Base-by-base conservation (phyloP, 805 yeast genomes). In the Wickerhamomyces bisporus region DNA sequence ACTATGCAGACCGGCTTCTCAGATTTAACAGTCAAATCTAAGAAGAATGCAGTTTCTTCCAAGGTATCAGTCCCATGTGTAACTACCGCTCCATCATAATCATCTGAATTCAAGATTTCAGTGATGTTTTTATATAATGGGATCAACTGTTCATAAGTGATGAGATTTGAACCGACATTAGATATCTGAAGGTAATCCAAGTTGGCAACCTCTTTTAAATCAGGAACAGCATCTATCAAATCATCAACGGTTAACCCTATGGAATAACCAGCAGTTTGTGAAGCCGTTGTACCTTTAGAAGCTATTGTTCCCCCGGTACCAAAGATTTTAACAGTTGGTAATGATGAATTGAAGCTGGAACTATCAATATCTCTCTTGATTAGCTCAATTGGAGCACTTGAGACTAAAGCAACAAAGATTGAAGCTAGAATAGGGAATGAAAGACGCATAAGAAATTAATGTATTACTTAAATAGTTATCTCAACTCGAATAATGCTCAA, bases 31-130 rank as follows among this genome's bases (percentile, higher is more conserved):
- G 76, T 68, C 37, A 71, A 60, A 43, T 78, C 81, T 26, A 79
- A 58, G 54, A 79, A 79, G 52, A 79, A 78, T 0, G 83, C 76
- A 7, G 86, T 78, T 53, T 79, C 86, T 36, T 80, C 79, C 63
- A 77, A 65, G 2, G 84, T 75, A 49, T 79, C 86, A 7, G 86
- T 79, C n/a, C 86, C 86, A 54, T 79, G 86, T 1, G 84, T 79
- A 27, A 79, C 73, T 30, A 79, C 84, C 15, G 77, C 69, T 29
- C 83, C 84, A 48, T 75, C 77, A 44, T 66, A 73, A 13, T 53
- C 55, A 29, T 46, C 57, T 3, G 58, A 43, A 19, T 58, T 62
- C 26, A 77, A 52, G 24, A 72, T 70, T 18, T 64, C 64, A 11
- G 68, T 57, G 15, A 79, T 65, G 39, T 71, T 70, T 31, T 62